phyloP scores from a whole-genome alignment of 2,329 filamentous ascomycete species.

The Hypoxylon rubiginosum region DNA sequence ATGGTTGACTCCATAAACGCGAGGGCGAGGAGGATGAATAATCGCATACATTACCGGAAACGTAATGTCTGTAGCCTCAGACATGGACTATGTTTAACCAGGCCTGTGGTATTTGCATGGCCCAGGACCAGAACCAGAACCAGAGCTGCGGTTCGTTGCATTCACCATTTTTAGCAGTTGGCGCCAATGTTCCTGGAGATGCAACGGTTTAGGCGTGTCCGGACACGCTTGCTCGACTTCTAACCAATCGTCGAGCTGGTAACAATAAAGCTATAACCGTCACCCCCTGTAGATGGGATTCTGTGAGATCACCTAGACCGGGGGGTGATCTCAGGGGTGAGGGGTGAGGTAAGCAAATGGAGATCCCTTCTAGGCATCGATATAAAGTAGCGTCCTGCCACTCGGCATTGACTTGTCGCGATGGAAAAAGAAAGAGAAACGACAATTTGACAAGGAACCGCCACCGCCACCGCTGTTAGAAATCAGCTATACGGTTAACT shows the following conservation, averaged over 20 bases:
- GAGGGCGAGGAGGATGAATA: not conserved
- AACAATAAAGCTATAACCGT: not conserved
- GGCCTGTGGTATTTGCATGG: not conserved
- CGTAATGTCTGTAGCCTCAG: slow-evolving; percentile 8
- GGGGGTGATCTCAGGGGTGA: slow-evolving; percentile 1
- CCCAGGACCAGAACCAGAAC: not conserved
- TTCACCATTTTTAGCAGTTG: slow-evolving; percentile 17
- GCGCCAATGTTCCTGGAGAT: slow-evolving; percentile 10
- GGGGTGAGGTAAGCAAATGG: slow-evolving; percentile 5
- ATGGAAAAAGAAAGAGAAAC: not conserved
- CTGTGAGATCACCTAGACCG: slow-evolving; percentile 22
- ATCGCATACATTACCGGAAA: not conserved
- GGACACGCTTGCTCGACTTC: not conserved
- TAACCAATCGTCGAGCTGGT: slow-evolving; percentile 19
- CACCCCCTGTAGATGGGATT: not conserved
- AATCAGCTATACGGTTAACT: too few relatives aligned
- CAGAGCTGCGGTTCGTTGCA: slow-evolving; percentile 16
- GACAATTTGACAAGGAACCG: too few relatives aligned
- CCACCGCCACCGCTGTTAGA: too few relatives aligned
- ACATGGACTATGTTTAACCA: not conserved
- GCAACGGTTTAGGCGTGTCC: not conserved
- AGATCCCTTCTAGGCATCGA: slow-evolving; percentile 40
- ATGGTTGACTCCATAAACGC: not conserved
- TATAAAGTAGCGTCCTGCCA: slow-evolving; percentile 19
- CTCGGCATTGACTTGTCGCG: not conserved